Conservation (phyloP, 257 asterid genomes). For the Oldenlandia corymbosa region DNA sequence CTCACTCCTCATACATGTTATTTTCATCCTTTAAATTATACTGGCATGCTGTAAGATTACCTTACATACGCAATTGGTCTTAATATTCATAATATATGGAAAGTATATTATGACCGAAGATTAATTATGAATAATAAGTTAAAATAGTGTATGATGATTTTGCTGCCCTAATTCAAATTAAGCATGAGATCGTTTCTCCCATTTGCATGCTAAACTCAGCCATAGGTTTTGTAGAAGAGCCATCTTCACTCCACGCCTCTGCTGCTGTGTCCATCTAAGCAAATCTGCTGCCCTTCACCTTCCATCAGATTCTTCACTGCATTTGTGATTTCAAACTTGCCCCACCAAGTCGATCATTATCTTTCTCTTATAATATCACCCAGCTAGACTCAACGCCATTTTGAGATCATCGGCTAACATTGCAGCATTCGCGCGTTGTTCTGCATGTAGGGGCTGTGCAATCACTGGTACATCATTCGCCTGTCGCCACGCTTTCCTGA, state of each 20-base stretch:
- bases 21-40: no score
- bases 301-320: slow-evolving; percentile 19
- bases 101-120: no score
- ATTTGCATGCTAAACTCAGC: slow-evolving; percentile 10
- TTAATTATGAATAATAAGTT: no score
- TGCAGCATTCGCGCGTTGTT: slow-evolving; percentile 15
- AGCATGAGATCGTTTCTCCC: no score
- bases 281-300: slow-evolving; percentile 12
- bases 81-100: no score
- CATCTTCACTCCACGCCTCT: slow-evolving; percentile 9
- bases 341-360: slow-evolving; percentile 10
- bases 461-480: slow-evolving; percentile 25
- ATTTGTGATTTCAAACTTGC: slow-evolving; percentile 10
- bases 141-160: no score
- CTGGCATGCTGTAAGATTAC: no score
- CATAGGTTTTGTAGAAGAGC: slow-evolving; percentile 20
- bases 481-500: slow-evolving; percentile 10
- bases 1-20: no score
- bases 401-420: slow-evolving; percentile 12
- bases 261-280: slow-evolving; percentile 10
- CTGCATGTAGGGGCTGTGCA: slow-evolving; percentile 28
- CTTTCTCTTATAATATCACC: no score
- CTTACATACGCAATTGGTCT: no score
- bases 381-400: slow-evolving; percentile 14
- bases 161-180: no score